Conservation (phyloP, 1,284 basidiomycete species). For the Puccinia polysora region DNA sequence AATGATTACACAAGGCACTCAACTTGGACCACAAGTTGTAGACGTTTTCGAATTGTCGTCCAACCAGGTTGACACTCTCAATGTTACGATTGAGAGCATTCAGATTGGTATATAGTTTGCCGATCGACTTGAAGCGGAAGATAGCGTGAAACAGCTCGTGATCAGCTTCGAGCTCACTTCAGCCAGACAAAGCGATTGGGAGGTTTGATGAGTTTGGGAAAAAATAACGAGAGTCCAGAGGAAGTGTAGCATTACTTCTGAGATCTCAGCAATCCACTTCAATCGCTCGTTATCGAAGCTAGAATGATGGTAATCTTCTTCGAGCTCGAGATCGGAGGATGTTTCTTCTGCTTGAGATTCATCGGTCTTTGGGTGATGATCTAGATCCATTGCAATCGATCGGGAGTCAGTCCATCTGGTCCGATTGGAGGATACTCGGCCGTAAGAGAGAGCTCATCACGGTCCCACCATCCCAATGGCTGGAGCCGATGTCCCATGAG, state of each 20-base stretch:
- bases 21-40: conserved; percentile 41
- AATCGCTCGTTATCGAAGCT: conserved; percentile 26
- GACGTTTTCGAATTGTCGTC: conserved; percentile 33
- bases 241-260: conserved; percentile 19
- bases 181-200: neutral
- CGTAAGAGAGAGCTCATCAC: too few relatives aligned
- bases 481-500: too few relatives aligned
- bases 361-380: too few relatives aligned
- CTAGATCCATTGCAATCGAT: too few relatives aligned
- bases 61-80: conserved; percentile 34
- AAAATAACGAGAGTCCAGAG: neutral
- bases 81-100: conserved; percentile 39
- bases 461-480: too few relatives aligned
- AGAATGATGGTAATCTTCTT: too few relatives aligned
- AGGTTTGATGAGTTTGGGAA: neutral
- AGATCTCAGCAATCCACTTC: conserved; percentile 36
- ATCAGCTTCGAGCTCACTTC: too few relatives aligned
- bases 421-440: too few relatives aligned
- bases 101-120: conserved; percentile 32
- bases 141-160: too few relatives aligned
- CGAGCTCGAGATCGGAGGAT: too few relatives aligned
- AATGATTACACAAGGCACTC: neutral
- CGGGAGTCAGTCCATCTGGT: too few relatives aligned
- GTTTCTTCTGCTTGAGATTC: too few relatives aligned
- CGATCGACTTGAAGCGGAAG: conserved; percentile 23